Conservation (phyloP, 768 basidiomycete genomes). For the Termitomyces sp. region DNA sequence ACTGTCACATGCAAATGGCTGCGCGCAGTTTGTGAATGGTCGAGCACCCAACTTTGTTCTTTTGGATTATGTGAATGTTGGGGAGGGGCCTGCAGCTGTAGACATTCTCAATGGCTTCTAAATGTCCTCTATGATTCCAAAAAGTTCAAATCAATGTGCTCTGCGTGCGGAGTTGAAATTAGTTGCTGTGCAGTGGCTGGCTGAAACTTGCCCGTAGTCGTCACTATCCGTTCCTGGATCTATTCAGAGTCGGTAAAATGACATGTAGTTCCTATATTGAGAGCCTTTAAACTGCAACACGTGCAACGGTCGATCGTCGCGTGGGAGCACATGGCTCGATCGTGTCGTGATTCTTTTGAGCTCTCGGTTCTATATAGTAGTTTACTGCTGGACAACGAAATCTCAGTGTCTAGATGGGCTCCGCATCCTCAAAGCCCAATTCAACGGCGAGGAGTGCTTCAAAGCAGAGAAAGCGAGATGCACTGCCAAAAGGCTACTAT, state of each 20-base stretch:
- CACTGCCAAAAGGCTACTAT: not conserved
- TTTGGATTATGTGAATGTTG: slow-evolving; percentile 47
- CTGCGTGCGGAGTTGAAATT: too few relatives aligned
- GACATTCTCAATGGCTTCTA: slow-evolving; percentile 37
- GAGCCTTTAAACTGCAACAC: too few relatives aligned
- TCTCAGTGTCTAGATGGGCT: not conserved
- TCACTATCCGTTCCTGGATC: too few relatives aligned
- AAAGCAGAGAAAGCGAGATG: not conserved
- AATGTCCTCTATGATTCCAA: not conserved
- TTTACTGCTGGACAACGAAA: too few relatives aligned
- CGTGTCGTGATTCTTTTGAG: slow-evolving; percentile 2
- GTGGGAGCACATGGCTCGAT: not conserved
- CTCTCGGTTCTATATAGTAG: too few relatives aligned
- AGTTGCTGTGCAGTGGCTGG: too few relatives aligned
- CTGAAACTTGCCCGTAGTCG: too few relatives aligned
- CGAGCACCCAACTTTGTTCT: slow-evolving; percentile 48
- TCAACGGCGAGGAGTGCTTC: not conserved
- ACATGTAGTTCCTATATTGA: too few relatives aligned
- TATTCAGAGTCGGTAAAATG: too few relatives aligned
- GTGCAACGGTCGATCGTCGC: too few relatives aligned
- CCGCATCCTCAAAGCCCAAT: slow-evolving; percentile 2
- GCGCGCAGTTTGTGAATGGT: slow-evolving; percentile 35
- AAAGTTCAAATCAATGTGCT: too few relatives aligned
- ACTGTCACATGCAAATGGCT: slow-evolving; percentile 34
- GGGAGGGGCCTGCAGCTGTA: slow-evolving; percentile 36